These are phyloP conservation scores for Exophiala viscosa DNA, from an alignment of 2,329 filamentous ascomycete genomes.

Conservation along the genomic window DNA sequence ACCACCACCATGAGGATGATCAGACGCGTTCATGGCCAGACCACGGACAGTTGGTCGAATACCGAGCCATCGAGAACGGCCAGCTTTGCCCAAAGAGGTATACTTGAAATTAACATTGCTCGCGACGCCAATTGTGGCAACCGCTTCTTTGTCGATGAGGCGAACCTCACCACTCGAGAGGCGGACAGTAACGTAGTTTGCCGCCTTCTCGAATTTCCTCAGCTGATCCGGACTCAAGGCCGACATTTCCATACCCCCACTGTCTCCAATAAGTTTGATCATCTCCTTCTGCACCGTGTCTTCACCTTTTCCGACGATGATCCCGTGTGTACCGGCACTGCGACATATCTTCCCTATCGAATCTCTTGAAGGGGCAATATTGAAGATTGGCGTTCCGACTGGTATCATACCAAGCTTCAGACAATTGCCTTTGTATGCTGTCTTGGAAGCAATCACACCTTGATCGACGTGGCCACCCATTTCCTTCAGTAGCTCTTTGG, in stretches of 20 bases:
- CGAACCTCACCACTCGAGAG: slow-evolving; percentile 91
- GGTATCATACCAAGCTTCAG: slow-evolving; percentile 94
- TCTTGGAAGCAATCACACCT: slow-evolving; percentile 91
- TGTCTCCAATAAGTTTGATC: slow-evolving; percentile 27
- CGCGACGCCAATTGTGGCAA: slow-evolving; percentile 87
- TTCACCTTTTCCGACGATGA: slow-evolving; percentile 85
- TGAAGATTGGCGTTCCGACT: slow-evolving; percentile 87
- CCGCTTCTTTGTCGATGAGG: slow-evolving; percentile 84
- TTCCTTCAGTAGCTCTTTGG: slow-evolving; percentile 75
- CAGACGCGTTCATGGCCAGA: slow-evolving; percentile 97
- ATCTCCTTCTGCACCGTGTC: slow-evolving; percentile 47
- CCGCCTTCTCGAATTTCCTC: slow-evolving; percentile 54
- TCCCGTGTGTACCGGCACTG: slow-evolving; percentile 87
- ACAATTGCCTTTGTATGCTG: slow-evolving; percentile 91
- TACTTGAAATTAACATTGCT: slow-evolving; percentile 94
- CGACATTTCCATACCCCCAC: slow-evolving; percentile 30
- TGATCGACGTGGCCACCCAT: slow-evolving; percentile 94
- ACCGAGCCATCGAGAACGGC: slow-evolving; percentile 86
- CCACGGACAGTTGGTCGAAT: slow-evolving; percentile 93
- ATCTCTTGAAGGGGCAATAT: slow-evolving; percentile 71
- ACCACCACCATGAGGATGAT: slow-evolving; percentile 98
- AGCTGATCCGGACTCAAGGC: slow-evolving; percentile 37
- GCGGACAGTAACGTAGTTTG: slow-evolving; percentile 76
- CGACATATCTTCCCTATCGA: slow-evolving; percentile 81
- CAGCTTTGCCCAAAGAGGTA: slow-evolving; percentile 88